Evolutionary conservation across 108 stramenopile genomes (phyloP).

Genomic region (Cyclostephanos invisitatus): DNA sequence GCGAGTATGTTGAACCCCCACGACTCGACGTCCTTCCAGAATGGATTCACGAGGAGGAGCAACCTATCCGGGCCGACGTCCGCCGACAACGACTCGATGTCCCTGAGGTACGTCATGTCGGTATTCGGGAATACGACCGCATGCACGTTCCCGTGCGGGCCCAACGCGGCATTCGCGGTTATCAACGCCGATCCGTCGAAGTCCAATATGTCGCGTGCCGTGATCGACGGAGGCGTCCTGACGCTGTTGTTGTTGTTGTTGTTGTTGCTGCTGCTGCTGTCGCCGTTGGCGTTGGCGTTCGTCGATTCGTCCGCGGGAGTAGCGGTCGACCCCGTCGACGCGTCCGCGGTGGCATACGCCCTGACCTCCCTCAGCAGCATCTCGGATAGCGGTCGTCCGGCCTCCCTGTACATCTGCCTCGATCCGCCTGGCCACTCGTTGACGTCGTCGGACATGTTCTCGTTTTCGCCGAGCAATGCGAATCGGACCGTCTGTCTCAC

Average conservation of each 20-base stretch:
- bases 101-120: conserved; percentile 75
- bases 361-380: conserved; percentile 62
- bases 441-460: conserved; percentile 56
- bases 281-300: conserved; percentile 15
- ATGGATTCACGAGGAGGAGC: conserved; percentile 80
- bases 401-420: conserved; percentile 84
- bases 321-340: conserved; percentile 2
- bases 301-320: not conserved
- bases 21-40: conserved; percentile 81
- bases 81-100: conserved; percentile 61
- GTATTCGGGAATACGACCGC: conserved; percentile 86
- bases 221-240: conserved; percentile 50
- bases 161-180: conserved; percentile 55
- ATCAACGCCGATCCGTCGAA: conserved; percentile 85
- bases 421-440: conserved; percentile 84
- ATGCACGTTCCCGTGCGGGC: conserved; percentile 60
- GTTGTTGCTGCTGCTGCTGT: conserved; percentile 16
- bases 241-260: conserved; percentile 16
- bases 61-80: conserved; percentile 60
- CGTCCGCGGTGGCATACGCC: conserved; percentile 15
- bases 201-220: conserved; percentile 82
- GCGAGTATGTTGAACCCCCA: conserved; percentile 85
- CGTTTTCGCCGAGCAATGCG: conserved; percentile 61
- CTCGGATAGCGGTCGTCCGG: conserved; percentile 67
- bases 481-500: conserved; percentile 78